Evolutionary conservation across 1,139 yeast species (phyloP), one percentile per base, ranked within the genome.

Genomic region (Schwanniomyces etchellsii): DNA sequence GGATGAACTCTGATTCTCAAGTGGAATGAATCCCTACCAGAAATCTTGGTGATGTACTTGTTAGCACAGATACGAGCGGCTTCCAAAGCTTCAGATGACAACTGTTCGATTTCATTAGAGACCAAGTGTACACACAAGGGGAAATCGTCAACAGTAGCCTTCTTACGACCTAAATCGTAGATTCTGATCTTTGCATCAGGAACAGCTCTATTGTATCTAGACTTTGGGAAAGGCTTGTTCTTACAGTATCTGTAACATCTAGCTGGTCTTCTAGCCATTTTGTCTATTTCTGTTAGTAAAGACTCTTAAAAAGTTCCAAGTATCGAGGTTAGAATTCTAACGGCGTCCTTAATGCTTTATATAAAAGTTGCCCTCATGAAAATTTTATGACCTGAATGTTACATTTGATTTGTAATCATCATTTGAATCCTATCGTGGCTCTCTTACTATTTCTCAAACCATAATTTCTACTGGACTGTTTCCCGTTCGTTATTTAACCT

Each of bases 201-300:
- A 66, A 91, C 99, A 77, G 96, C 97, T 82, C 99, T 89, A 88
- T 91, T 91, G 88, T 88, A 91, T 76, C 98, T 86, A 62, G 97
- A 89, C 82, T 91, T 91, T 77, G 99, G 99, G 86, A 79, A 91
- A 62, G 99, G 98, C 81, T 91, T 91, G 95, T 93, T 93, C 86
- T 93, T 91, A 82, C 96, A 93, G 94, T 89, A 91, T 80, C 98
- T 88, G 96, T 91, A 91, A 81, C 98, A 91, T 82, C 97, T 86
- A 81, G 98, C 98, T 74, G 98, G 98, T 85, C 98, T 91, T 78
- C 98, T 89, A 71, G 98, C 97, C 98, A 91, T 91, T 69, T 81
- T 85, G 78, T 59, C 64, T 60, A 39, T 23, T 30, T 23, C 20
- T 40, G 68, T 60, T 62, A 62, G 70, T 63, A 57, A 25, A 23